phyloP scores from a whole-genome alignment of 1,139 yeast genomes.

The Candida albicans region DNA sequence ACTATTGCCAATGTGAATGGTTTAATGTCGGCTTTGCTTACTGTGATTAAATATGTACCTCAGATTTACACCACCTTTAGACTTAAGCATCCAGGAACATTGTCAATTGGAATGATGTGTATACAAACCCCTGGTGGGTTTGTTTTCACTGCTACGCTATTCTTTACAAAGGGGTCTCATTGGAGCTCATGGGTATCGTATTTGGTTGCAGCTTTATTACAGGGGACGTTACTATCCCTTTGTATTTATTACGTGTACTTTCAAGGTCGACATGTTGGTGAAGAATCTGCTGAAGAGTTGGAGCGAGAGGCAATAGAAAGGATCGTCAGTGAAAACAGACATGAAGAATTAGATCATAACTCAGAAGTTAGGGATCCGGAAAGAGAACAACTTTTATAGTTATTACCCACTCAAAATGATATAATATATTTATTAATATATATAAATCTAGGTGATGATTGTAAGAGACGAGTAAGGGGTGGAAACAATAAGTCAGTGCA shows the following conservation, averaged over 20 bases:
- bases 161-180: conserved; percentile 69
- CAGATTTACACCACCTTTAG: conserved; percentile 71
- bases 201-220: conserved; percentile 69
- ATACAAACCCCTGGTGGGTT: conserved; percentile 92
- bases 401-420: background rate
- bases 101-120: conserved; percentile 79
- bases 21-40: conserved; percentile 57
- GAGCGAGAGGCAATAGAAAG: conserved; percentile 36
- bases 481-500: too few relatives aligned
- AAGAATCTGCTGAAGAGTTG: conserved; percentile 24
- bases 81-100: conserved; percentile 76
- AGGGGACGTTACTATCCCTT: conserved; percentile 38
- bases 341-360: conserved; percentile 6
- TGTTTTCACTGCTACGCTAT: conserved; percentile 70
- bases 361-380: background rate
- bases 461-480: too few relatives aligned
- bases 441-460: too few relatives aligned
- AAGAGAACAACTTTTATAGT: conserved; percentile 2
- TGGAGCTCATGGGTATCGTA: conserved; percentile 91
- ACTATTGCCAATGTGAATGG: conserved; percentile 64
- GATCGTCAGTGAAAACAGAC: conserved; percentile 30
- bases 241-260: conserved; percentile 42
- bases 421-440: background rate
- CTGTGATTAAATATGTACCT: conserved; percentile 76
- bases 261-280: conserved; percentile 12